Evolutionary conservation across 495 filamentous ascomycete genomes (phyloP), one percentile per base, ranked within the genome.

Genomic region (Jackrogersella minutella): DNA sequence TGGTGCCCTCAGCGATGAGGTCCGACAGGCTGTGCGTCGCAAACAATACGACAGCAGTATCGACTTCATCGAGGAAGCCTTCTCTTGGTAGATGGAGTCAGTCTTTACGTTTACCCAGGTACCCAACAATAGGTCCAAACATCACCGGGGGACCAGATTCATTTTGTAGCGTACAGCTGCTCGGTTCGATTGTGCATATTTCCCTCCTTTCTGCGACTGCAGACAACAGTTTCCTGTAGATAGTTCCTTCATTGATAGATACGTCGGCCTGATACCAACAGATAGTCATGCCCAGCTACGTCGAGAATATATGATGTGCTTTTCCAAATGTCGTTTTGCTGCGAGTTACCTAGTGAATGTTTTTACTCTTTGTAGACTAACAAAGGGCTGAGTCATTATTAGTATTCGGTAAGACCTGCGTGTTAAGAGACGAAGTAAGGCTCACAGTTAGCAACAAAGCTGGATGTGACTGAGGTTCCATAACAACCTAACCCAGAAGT

Each of bases 31-130:
- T 16, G 86, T 90, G 16, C 81, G 95, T 52, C 79, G 77, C 33
- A 82, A 85, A 67, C 87, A 91, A 47, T 82, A 86, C 50, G 82
- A 84, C 3, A 88, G 86, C 17, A 85, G 82, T 28, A 81, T 98
- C 14, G 93, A 97, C 75, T 97, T 98, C 77, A 83, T 93, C 19
- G 95, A 99, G 75, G 95, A 99, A 80, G 91, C 92, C 41, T 99
- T 99, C 78, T 94, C 90, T 11, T 94, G 90, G 90, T 91, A 83
- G 59, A 69, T 8, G 26, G 8, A 24, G 56, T 39, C 10, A 16
- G 22, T 43, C 13, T 9, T 13, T 14, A 19, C 17, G 19, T 9
- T 31, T 49, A 28, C 19, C 58, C 30, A 47, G 54, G 28, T 37
- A 53, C 10, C n/a, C n/a, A n/a, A n/a, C n/a, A n/a, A 4, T 21